phyloP scores from a whole-genome alignment of 2,329 filamentous ascomycete species.

The Cladophialophora chaetospira region DNA sequence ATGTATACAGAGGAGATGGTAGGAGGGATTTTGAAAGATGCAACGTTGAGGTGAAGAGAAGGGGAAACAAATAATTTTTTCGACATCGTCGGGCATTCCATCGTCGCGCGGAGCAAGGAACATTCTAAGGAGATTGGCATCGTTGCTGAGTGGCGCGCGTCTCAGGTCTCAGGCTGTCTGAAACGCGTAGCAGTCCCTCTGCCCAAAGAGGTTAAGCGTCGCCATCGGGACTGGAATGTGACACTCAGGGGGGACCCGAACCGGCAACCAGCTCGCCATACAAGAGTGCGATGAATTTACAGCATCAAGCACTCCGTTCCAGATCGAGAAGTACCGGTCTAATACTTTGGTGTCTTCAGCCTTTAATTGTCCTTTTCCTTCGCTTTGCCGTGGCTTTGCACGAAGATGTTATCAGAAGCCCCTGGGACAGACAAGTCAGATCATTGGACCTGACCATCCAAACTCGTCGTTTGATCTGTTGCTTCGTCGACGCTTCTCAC shows the following conservation, averaged over 20 bases:
- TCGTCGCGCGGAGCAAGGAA: not conserved
- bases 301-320: too few species aligned
- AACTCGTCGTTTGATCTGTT: not conserved
- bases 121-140: slow-evolving; percentile 3
- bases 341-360: not conserved
- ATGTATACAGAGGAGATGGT: not conserved
- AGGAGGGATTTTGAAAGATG: not conserved
- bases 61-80: not conserved
- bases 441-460: not conserved
- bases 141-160: not conserved
- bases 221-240: not conserved
- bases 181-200: not conserved
- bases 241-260: not conserved
- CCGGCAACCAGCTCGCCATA: not conserved
- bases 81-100: not conserved
- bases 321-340: not conserved
- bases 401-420: too few species aligned
- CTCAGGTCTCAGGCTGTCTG: not conserved
- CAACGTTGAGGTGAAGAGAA: not conserved
- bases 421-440: too few species aligned
- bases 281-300: not conserved
- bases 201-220: not conserved
- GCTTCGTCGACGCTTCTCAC: not conserved
- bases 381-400: not conserved
- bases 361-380: not conserved